Evolutionary conservation across 495 filamentous ascomycete genomes (phyloP), one percentile per base, ranked within the genome.

Genomic region (Tuber brumale): DNA sequence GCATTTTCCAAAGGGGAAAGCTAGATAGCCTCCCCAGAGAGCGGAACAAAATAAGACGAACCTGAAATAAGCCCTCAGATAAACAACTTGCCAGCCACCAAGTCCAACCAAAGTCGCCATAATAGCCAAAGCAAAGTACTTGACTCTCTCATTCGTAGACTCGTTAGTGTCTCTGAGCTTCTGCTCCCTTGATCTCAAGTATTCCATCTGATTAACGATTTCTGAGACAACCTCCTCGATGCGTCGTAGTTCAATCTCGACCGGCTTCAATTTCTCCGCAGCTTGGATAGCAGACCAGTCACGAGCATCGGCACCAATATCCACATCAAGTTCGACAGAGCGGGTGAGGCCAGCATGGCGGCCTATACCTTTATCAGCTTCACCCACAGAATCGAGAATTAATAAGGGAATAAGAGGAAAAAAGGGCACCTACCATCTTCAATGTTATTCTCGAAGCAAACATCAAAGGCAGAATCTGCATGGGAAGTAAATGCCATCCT

Each of bases 211-310:
- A 71, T 85, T 85, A 45, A 94, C 93, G 79, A 96, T 89, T 82
- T 97, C 93, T 42, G 85, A 85, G 51, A 94, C 91, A 84, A 95
- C 88, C 86, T 96, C 93, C 84, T 95, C 93, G 81, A 98, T 93
- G 74, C 95, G 91, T 76, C 95, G 91, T 83, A 99, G 89, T 83
- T 99, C 95, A 37, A 94, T 94, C 88, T 99, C 95, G 80, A 97
- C 89, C 72, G 95, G 95, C 89, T 97, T 97, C 75, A 99, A 89
- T 88, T 98, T 99, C 90, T 99, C 95, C 80, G 91, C 91, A 71
- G 92, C 93, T 85, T 98, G 96, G 83, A 98, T 94, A 79, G 92
- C 94, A 73, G 91, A 93, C 95, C 95, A 99, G 87, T 99, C 95
- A 84, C 95, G 95, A 74, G 95, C 95, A 82, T 99, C 95, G 85